phyloP scores from a whole-genome alignment of 2,329 filamentous ascomycete species.

The Colletotrichum musicola region DNA sequence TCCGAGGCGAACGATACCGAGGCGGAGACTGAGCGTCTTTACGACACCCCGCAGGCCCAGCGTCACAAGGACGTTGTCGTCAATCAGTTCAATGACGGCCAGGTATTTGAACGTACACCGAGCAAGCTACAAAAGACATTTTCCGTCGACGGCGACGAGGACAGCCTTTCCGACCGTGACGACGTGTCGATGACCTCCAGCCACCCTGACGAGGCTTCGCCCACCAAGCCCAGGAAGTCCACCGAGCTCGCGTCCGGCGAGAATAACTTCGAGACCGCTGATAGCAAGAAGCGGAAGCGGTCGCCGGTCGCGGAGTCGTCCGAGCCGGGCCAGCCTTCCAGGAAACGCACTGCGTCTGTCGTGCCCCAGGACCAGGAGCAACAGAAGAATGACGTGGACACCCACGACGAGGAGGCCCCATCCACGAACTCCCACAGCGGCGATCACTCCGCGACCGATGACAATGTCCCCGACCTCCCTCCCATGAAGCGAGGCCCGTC shows the following conservation, averaged over 20 bases:
- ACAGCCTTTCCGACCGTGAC: conserved; percentile 57
- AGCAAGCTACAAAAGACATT: conserved; percentile 77
- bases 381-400: conserved; percentile 45
- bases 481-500: conserved; percentile 54
- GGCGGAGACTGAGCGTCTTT: conserved; percentile 93
- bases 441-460: conserved; percentile 60
- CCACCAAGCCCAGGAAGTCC: conserved; percentile 48
- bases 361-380: conserved; percentile 52
- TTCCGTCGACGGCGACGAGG: conserved; percentile 51
- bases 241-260: conserved; percentile 45
- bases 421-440: conserved; percentile 53
- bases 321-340: conserved; percentile 61
- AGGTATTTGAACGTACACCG: conserved; percentile 74
- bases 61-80: conserved; percentile 73
- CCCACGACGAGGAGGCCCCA: conserved; percentile 50
- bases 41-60: conserved; percentile 82
- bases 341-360: conserved; percentile 67
- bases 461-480: conserved; percentile 55
- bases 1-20: conserved; percentile 79
- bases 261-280: conserved; percentile 51
- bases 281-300: conserved; percentile 65
- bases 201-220: conserved; percentile 52
- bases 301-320: conserved; percentile 59
- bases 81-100: conserved; percentile 65
- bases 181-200: conserved; percentile 54